These are phyloP conservation scores for Dillenia suffruticosa DNA, from an alignment of 164 flowering plant genomes.

Conservation along the genomic window DNA sequence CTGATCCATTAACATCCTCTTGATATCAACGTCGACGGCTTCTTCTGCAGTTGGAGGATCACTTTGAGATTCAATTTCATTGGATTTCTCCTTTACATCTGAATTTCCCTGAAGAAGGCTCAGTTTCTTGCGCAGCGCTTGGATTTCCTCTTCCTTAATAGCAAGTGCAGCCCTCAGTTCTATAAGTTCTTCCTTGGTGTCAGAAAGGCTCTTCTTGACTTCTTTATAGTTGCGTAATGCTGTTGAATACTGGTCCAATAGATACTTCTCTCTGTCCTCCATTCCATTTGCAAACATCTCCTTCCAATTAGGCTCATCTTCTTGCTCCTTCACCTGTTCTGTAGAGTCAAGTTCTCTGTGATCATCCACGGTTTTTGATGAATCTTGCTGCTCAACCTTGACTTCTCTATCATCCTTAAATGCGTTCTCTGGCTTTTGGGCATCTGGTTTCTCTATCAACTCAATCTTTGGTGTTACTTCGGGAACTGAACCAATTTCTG, in stretches of 20 bases:
- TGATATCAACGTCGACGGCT: constrained; percentile 21
- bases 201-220: constrained; percentile 37
- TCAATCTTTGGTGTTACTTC: neutral
- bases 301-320: constrained; percentile 54
- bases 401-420: neutral
- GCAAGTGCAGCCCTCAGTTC: constrained; percentile 37
- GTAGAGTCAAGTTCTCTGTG: neutral
- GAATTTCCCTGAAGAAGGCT: constrained; percentile 24
- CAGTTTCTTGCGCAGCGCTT: constrained; percentile 33
- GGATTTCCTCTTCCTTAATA: constrained; percentile 56
- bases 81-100: constrained; percentile 10
- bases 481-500: constrained; percentile 5
- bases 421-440: neutral
- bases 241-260: constrained; percentile 46
- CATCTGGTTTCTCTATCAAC: constrained; percentile 6
- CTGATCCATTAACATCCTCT: constrained; percentile 18
- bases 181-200: constrained; percentile 24
- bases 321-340: constrained; percentile 2
- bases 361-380: constrained; percentile 1
- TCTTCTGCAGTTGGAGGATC: constrained; percentile 8
- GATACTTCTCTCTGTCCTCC: constrained; percentile 43
- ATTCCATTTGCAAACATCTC: constrained; percentile 37
- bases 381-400: constrained; percentile 2
- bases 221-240: constrained; percentile 55
- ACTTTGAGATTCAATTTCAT: constrained; percentile 4